Evolutionary conservation across 2,329 filamentous ascomycete species (phyloP).

Genomic region (Chalara sp.): DNA sequence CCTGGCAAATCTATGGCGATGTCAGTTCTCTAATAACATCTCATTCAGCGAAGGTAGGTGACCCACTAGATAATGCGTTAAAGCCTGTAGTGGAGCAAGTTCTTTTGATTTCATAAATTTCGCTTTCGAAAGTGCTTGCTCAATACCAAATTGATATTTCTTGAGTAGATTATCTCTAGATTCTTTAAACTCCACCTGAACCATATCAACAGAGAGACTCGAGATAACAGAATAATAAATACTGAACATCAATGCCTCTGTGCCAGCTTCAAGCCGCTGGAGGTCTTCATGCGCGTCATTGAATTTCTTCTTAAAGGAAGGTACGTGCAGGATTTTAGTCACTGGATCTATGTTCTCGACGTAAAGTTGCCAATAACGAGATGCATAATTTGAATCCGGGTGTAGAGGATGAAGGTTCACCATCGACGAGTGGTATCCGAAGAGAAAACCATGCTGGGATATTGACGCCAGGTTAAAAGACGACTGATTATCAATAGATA

Average conservation of each 20-base stretch:
- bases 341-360: neutral
- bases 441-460: too few relatives aligned
- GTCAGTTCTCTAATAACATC: too few relatives aligned
- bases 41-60: conserved; percentile 7
- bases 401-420: neutral
- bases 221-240: conserved; percentile 54
- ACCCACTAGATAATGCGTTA: conserved; percentile 58
- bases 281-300: conserved; percentile 22
- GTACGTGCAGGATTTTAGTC: neutral
- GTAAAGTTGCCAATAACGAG: neutral
- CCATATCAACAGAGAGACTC: conserved; percentile 50
- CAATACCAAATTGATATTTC: conserved; percentile 50
- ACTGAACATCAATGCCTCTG: conserved; percentile 63
- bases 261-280: conserved; percentile 23
- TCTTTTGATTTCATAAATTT: conserved; percentile 54
- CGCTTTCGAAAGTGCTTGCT: conserved; percentile 60
- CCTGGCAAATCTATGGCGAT: too few relatives aligned
- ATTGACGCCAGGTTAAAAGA: too few relatives aligned
- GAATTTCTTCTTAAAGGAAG: neutral
- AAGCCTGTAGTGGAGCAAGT: conserved; percentile 49
- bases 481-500: too few relatives aligned
- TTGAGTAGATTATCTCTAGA: conserved; percentile 42
- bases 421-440: too few relatives aligned
- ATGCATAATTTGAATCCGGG: neutral
- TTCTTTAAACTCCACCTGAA: conserved; percentile 43